phyloP scores from a whole-genome alignment of 2,329 filamentous ascomycete genomes.

The Neonectria neomacrospora region DNA sequence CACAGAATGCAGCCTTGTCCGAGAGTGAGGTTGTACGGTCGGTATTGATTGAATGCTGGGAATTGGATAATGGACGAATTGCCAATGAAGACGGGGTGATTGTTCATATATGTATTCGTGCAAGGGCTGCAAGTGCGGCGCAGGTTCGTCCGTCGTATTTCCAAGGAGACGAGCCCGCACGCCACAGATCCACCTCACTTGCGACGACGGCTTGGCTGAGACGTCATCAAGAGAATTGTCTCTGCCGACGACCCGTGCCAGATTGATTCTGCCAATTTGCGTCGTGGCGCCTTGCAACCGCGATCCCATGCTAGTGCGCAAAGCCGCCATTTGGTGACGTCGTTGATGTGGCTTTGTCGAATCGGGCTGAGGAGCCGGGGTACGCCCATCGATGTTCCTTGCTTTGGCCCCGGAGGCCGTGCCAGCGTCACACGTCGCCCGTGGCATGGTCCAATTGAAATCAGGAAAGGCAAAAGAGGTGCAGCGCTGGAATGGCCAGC shows the following conservation, averaged over 20 bases:
- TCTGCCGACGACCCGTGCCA: slow-evolving; percentile 27
- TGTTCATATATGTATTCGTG: slow-evolving; percentile 11
- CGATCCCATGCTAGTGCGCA: slow-evolving; percentile 32
- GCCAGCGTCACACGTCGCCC: slow-evolving; percentile 36
- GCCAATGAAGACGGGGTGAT: neutral
- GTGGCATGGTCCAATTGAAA: slow-evolving; percentile 32
- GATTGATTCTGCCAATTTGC: slow-evolving; percentile 16
- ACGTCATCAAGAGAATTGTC: slow-evolving; percentile 41
- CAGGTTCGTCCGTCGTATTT: slow-evolving; percentile 11
- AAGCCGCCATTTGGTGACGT: slow-evolving; percentile 39
- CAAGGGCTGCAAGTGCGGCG: neutral
- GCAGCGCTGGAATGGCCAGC: slow-evolving; percentile 23
- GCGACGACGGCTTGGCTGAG: slow-evolving; percentile 34
- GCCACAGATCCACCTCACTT: slow-evolving; percentile 30
- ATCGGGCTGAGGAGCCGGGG: slow-evolving; percentile 36
- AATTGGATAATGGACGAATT: neutral
- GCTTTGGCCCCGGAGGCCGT: slow-evolving; percentile 34
- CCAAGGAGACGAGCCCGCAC: slow-evolving; percentile 23
- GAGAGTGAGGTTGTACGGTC: slow-evolving; percentile 17
- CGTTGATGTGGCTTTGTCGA: slow-evolving; percentile 41
- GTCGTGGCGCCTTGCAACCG: slow-evolving; percentile 30
- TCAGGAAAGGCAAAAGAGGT: slow-evolving; percentile 12
- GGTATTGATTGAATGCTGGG: slow-evolving; percentile 1
- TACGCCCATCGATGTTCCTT: slow-evolving; percentile 36
- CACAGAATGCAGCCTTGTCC: neutral